Evolutionary conservation across 2,329 filamentous ascomycete species (phyloP), one percentile per base, ranked within the genome.

Genomic region (Teratosphaeria pseudoeucalypti): DNA sequence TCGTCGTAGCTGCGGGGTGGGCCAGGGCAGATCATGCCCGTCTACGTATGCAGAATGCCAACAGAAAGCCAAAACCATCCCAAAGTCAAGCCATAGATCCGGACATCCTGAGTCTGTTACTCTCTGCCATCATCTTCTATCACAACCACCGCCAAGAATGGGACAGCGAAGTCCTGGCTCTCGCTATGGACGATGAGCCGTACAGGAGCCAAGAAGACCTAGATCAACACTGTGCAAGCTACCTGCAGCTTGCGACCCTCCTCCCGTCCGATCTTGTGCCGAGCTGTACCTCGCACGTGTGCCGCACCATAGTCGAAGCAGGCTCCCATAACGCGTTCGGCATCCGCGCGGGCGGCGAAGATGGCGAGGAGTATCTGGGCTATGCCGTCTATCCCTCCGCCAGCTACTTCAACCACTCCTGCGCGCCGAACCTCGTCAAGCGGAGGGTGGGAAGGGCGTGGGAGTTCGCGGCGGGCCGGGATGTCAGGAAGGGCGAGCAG

Each of bases 371-470:
- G 64, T 79, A 78, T 65, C 75, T 79, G 61, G 78, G 77, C 16
- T 80, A 76, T 55, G 77, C 74, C 0, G 72, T 78, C 37, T 80
- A 77, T 72, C 75, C 77, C 0, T 66, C 67, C 5, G 77, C 78
- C 0, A 76, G 73, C 61, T 79, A 78, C 66, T 80, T 78, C 70
- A 80, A 80, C 57, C 78, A 80, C 62, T 75, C 72, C 5, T 80
- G 78, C 64, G 66, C 57, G 16, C 76, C 77, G 27, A 79, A 76
- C 52, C 62, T 80, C 1, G 66, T 65, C 53, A 79, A 79, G 71
- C 66, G 62, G 49, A 67, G 77, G 10, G 66, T 67, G 1, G 77
- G 77, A 0, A 64, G 74, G 43, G 61, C 55, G 27, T 80, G 78
- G 78, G 60, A 67, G 52, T 80, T 80, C 57, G 64, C 67, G 47